phyloP scores from a whole-genome alignment of 257 asterid species.

The Penstemon eatonii region DNA sequence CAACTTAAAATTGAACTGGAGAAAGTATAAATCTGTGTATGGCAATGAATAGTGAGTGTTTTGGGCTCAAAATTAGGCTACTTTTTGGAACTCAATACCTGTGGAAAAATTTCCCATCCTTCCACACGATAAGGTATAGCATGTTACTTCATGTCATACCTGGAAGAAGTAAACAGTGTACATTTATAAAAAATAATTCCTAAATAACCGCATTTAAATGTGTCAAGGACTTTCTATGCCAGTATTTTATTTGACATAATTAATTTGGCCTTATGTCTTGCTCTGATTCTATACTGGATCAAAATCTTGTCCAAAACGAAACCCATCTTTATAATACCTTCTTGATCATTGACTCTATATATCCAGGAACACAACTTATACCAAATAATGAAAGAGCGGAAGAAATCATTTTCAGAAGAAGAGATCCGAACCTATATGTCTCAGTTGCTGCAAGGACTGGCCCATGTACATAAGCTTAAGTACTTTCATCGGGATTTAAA shows the following conservation, averaged over 20 bases:
- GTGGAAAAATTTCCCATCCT: too few relatives aligned
- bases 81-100: too few relatives aligned
- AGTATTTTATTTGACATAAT: neutral
- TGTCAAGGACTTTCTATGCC: neutral
- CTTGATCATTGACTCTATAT: conserved; percentile 12
- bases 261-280: conserved; percentile 8
- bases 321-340: conserved; percentile 2
- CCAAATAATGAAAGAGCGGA: conserved; percentile 78
- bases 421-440: conserved; percentile 78
- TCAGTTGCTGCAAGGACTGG: conserved; percentile 90
- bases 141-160: neutral
- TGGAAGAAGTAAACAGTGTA: neutral
- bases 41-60: too few relatives aligned
- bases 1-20: too few relatives aligned
- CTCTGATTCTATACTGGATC: conserved; percentile 3
- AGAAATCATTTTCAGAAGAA: conserved; percentile 68
- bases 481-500: conserved; percentile 92
- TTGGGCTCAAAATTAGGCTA: too few relatives aligned
- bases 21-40: too few relatives aligned
- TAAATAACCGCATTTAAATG: neutral
- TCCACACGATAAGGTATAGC: too few relatives aligned
- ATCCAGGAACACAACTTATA: conserved; percentile 79
- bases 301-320: neutral
- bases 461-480: conserved; percentile 75
- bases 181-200: neutral